phyloP scores from a whole-genome alignment of 1,139 yeast genomes.

The Yamadazyma oceani region DNA sequence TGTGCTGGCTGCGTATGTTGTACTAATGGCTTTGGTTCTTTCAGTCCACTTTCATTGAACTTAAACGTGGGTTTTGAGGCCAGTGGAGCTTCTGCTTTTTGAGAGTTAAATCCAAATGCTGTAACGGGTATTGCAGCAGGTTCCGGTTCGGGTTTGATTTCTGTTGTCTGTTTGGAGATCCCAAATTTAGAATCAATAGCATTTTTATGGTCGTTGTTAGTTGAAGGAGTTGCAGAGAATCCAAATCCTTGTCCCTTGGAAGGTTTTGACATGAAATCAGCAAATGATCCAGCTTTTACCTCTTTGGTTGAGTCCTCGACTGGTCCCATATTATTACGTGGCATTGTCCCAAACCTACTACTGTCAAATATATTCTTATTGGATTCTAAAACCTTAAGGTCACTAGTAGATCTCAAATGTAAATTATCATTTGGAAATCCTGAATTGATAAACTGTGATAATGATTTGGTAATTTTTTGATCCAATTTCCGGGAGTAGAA shows the following conservation, averaged over 20 bases:
- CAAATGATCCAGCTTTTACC: conserved; percentile 17
- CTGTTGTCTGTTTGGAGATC: conserved; percentile 1
- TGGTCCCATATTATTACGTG: not conserved
- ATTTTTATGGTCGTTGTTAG: not conserved
- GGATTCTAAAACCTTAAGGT: conserved; percentile 5
- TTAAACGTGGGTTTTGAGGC: conserved; percentile 7
- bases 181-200: not conserved
- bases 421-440: conserved; percentile 36
- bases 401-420: conserved; percentile 6
- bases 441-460: conserved; percentile 36
- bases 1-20: no score
- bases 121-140: no score
- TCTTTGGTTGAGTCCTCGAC: conserved; percentile 3
- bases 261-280: conserved; percentile 15
- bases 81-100: not conserved
- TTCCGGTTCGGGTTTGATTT: no score
- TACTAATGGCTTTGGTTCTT: no score
- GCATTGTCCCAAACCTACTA: not conserved
- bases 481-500: conserved; percentile 58
- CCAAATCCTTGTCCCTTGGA: conserved; percentile 4
- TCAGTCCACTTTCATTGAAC: not conserved
- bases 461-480: conserved; percentile 31
- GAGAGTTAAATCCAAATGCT: no score
- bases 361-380: conserved; percentile 3
- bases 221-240: not conserved